A percentile compares a stretch with the other conserved stretches of the same genome.
These are phyloP conservation scores for Candida tunisiensis DNA, from an alignment of 1,139 yeast genomes.

Conservation along the genomic window DNA sequence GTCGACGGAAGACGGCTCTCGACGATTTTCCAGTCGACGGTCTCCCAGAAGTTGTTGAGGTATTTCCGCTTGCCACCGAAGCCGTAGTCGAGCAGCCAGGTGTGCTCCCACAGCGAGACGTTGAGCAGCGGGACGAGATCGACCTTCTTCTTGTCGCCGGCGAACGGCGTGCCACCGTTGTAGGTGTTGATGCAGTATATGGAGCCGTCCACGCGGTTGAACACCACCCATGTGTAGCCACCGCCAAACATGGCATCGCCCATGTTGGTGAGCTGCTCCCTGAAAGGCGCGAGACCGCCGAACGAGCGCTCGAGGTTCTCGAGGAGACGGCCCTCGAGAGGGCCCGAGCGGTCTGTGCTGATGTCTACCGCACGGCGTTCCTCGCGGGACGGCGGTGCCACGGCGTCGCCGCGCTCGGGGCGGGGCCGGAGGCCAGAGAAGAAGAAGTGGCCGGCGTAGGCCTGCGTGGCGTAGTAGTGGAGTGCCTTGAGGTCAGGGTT, in stretches of 20 bases:
- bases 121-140: conserved; percentile 60
- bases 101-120: conserved; percentile 75
- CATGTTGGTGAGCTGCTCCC: conserved; percentile 34
- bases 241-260: conserved; percentile 52
- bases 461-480: conserved; percentile 77
- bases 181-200: conserved; percentile 52
- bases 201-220: conserved; percentile 18
- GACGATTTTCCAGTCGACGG: conserved; percentile 79
- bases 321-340: conserved; percentile 2
- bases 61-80: conserved; percentile 61
- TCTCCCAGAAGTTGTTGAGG: conserved; percentile 58
- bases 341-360: conserved; percentile 4
- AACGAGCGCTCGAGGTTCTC: conserved; percentile 17
- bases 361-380: conserved; percentile 8
- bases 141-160: conserved; percentile 9
- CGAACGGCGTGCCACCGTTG: conserved; percentile 82
- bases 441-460: conserved; percentile 83
- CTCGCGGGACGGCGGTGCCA: conserved; percentile 2
- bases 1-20: conserved; percentile 7
- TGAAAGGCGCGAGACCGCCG: conserved; percentile 32
- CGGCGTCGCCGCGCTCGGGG: conserved; percentile 10
- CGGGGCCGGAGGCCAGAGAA: conserved; percentile 41
- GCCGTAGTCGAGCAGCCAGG: conserved; percentile 77
- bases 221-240: conserved; percentile 85
- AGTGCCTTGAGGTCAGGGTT: conserved; percentile 42